phyloP scores from a whole-genome alignment of 2,329 filamentous ascomycete species.

The Teratosphaeria epicoccoides region DNA sequence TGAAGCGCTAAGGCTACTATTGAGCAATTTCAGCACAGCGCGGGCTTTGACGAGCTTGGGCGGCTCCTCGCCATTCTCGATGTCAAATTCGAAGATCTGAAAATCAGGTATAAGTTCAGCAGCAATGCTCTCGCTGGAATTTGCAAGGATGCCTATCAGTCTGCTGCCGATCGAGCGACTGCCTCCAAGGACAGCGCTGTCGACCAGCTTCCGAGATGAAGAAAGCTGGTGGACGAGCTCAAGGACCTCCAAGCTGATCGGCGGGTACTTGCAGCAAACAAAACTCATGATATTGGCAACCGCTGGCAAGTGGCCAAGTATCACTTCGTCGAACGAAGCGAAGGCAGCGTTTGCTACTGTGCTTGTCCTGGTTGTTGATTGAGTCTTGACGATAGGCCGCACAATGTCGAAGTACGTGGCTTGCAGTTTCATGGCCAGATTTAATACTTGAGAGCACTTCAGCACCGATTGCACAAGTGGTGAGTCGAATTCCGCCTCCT shows the following conservation, averaged over 20 bases:
- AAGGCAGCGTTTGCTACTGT: constrained; percentile 65
- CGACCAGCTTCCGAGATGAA: constrained; percentile 67
- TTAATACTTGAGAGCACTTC: constrained; percentile 72
- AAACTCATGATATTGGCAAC: constrained; percentile 78
- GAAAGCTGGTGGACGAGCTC: constrained; percentile 78
- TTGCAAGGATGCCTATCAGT: constrained; percentile 18
- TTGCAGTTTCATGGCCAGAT: constrained; percentile 73
- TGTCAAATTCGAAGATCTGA: constrained; percentile 72
- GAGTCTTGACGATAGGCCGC: constrained; percentile 61
- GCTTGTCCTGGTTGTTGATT: constrained; percentile 47
- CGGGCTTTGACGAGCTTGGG: constrained; percentile 68
- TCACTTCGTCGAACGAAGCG: constrained; percentile 82
- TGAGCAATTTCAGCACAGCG: constrained; percentile 75
- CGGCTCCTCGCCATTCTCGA: constrained; percentile 57
- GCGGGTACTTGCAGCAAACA: constrained; percentile 71
- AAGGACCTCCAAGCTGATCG: constrained; percentile 69
- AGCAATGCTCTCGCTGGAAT: constrained; percentile 50
- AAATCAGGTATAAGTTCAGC: constrained; percentile 75
- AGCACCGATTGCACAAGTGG: constrained; percentile 71
- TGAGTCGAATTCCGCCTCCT: constrained; percentile 63
- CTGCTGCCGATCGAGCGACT: constrained; percentile 15
- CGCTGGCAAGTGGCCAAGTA: constrained; percentile 68
- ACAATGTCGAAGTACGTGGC: constrained; percentile 86
- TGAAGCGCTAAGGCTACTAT: constrained; percentile 64
- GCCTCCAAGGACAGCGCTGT: constrained; percentile 44